Evolutionary conservation across 345 rosid species (phyloP), one percentile per base, ranked within the genome.

Genomic region (Nephelium lappaceum): DNA sequence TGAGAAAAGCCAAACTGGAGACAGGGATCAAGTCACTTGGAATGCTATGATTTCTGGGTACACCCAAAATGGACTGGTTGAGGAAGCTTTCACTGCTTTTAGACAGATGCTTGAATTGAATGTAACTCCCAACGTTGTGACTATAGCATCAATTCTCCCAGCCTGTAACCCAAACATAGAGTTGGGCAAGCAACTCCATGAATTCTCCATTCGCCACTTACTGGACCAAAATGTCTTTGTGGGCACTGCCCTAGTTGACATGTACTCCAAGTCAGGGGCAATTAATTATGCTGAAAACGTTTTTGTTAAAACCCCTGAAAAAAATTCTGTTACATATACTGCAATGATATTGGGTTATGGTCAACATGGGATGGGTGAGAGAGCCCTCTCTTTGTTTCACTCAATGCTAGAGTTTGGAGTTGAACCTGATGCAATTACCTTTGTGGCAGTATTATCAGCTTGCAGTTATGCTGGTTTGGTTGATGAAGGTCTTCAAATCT

Each of bases 31-130:
- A 74, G 95, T 97, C 78, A 92, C 92, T 25, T 95, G 97, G 98
- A 95, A 95, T 80, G 86, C 98, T 58, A 91, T 93, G 93, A 82
- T 95, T 82, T 87, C 94, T 67, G 98, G 98, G 53, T 93, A 87
- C 83, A 85, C 92, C 0, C 98, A 92, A 79, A 90, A 92, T 76
- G 93, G 89, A 67, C 82, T 85, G 79, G 71, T 79, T 49, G 89
- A 87, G 71, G 93, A 93, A 76, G 89, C 91, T 18, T 88, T 93
- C 73, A 67, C 43, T 72, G 84, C 85, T 45, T 84, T 92, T 53
- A 83, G 80, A 69, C 79, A 84, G 80, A 93, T 95, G 98, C 78
- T 92, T 76, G 91, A 83, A 83, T 84, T 85, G 80, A 85, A 78
- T 77, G 75, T 89, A 5, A 75, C 36, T 75, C 98, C 98, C 78